These are phyloP conservation scores for Wickerhamomyces sydowiorum DNA, from an alignment of 805 yeast genomes.

Conservation along the genomic window DNA sequence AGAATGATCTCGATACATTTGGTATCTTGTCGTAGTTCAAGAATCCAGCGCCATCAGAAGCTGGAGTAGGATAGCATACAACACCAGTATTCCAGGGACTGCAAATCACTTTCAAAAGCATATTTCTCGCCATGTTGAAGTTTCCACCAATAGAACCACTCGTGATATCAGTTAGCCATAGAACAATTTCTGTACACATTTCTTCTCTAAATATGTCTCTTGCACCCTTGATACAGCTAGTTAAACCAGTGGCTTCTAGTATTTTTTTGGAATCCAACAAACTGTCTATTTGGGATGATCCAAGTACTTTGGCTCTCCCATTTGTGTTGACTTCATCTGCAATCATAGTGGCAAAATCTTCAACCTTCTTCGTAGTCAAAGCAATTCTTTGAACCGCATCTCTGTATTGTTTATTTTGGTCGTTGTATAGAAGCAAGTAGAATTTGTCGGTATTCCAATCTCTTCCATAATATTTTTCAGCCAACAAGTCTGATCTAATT, in stretches of 20 bases:
- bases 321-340: slow-evolving; percentile 52
- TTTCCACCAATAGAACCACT: slow-evolving; percentile 47
- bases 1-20: not conserved
- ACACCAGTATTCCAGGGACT: slow-evolving; percentile 58
- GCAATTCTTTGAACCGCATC: slow-evolving; percentile 68
- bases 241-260: slow-evolving; percentile 57
- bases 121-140: slow-evolving; percentile 39
- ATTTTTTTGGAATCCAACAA: slow-evolving; percentile 49
- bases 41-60: slow-evolving; percentile 2
- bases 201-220: slow-evolving; percentile 76
- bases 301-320: slow-evolving; percentile 67
- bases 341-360: slow-evolving; percentile 67
- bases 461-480: slow-evolving; percentile 37
- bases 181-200: slow-evolving; percentile 64
- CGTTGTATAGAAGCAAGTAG: slow-evolving; percentile 63
- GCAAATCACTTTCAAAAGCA: slow-evolving; percentile 53
- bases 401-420: slow-evolving; percentile 66
- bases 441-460: slow-evolving; percentile 43
- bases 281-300: slow-evolving; percentile 44
- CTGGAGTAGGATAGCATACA: slow-evolving; percentile 3
- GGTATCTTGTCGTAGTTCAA: slow-evolving; percentile 14
- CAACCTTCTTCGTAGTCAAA: slow-evolving; percentile 56
- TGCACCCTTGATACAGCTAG: slow-evolving; percentile 57
- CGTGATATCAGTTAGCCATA: slow-evolving; percentile 60
- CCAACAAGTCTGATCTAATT: slow-evolving; percentile 26